A percentile compares a stretch with the other conserved stretches of the same genome.
These are phyloP conservation scores for Pholiota microspora DNA, from an alignment of 768 basidiomycete species.

Conservation along the genomic window DNA sequence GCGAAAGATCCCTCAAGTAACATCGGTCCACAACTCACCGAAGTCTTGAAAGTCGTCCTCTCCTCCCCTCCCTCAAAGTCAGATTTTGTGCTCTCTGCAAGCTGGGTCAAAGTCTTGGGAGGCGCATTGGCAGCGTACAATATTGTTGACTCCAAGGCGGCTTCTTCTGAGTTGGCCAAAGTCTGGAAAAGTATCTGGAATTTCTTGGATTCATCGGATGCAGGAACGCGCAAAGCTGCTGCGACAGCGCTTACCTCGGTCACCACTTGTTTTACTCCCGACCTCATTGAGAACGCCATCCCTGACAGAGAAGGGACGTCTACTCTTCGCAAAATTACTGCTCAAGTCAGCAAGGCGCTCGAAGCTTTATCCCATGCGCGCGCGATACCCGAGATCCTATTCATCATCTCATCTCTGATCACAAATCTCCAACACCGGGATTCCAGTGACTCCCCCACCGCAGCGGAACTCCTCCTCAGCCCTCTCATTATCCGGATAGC, in stretches of 20 bases:
- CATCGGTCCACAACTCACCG: constrained; percentile 52
- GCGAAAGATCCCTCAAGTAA: constrained; percentile 47
- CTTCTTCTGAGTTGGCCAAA: constrained; percentile 51
- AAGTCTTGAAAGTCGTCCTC: constrained; percentile 65
- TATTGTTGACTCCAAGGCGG: constrained; percentile 44
- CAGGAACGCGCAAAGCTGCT: constrained; percentile 57
- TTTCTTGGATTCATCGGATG: constrained; percentile 73
- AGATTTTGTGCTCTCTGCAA: constrained; percentile 65
- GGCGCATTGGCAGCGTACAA: constrained; percentile 68
- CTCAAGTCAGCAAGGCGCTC: constrained; percentile 64
- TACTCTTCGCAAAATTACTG: constrained; percentile 60
- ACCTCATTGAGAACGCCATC: constrained; percentile 54
- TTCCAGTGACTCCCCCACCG: constrained; percentile 41
- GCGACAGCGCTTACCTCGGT: constrained; percentile 62
- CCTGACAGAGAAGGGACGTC: constrained; percentile 47
- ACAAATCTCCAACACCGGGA: constrained; percentile 53
- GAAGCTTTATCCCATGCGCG: constrained; percentile 71
- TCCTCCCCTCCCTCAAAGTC: constrained; percentile 66
- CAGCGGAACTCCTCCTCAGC: constrained; percentile 68
- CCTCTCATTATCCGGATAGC: constrained; percentile 71
- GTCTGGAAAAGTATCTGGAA: constrained; percentile 78
- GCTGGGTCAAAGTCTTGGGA: constrained; percentile 80
- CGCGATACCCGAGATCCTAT: constrained; percentile 78
- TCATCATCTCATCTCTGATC: constrained; percentile 69
- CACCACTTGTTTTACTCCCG: constrained; percentile 67